Percentiles rank a stretch among this genome's conserved stretches.
These are phyloP conservation scores for Aspergillus sp. DNA, from an alignment of 2,329 filamentous ascomycete species.

Conservation along the genomic window DNA sequence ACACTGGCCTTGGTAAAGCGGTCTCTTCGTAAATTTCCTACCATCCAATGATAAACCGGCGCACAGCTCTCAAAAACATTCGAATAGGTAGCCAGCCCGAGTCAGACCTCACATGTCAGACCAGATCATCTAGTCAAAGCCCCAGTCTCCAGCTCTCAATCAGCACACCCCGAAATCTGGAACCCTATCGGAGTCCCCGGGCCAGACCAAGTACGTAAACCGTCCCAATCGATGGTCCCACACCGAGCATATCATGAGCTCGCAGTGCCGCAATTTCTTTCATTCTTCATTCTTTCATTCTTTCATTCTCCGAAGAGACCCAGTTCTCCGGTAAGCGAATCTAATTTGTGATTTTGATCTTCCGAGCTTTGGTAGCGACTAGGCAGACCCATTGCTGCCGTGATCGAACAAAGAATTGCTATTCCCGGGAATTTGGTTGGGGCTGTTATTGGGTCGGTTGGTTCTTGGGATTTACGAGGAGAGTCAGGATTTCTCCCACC, in stretches of 20 bases:
- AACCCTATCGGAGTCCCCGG: conserved; percentile 8
- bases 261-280: background rate
- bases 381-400: background rate
- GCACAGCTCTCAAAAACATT: no score
- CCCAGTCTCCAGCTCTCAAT: background rate
- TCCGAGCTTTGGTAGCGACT: background rate
- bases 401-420: background rate
- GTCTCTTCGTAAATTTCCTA: background rate
- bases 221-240: background rate
- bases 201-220: background rate
- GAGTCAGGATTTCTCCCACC: no score
- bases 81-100: background rate
- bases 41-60: background rate
- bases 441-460: conserved; percentile 8
- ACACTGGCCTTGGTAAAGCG: background rate
- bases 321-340: background rate
- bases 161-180: background rate
- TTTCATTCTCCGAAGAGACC: background rate
- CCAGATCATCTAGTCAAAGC: background rate
- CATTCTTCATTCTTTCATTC: no score
- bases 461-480: background rate
- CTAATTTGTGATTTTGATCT: no score
- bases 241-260: background rate
- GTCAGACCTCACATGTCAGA: background rate
- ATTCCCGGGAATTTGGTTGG: conserved; percentile 10